Conservation (phyloP, 2,329 filamentous ascomycete genomes). For the Sporothrix brunneoviolacea region DNA sequence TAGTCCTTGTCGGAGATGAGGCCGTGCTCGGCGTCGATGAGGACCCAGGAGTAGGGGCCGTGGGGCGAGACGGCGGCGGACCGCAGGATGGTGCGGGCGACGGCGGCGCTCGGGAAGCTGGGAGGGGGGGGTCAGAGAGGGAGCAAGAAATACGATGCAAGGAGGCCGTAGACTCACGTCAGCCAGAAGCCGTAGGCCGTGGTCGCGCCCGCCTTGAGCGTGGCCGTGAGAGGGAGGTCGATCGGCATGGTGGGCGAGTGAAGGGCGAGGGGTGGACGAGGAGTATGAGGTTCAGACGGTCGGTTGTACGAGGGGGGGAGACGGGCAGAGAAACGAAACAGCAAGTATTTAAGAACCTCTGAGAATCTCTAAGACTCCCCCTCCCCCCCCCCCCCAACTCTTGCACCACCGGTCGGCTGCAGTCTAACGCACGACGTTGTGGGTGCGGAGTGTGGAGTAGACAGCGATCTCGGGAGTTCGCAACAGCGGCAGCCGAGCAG, state of each 20-base stretch:
- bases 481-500: constrained; percentile 11
- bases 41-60: constrained; percentile 25
- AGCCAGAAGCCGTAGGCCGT: constrained; percentile 19
- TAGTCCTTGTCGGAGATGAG: constrained; percentile 31
- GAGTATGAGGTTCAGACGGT: not conserved
- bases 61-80: constrained; percentile 10
- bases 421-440: too few species aligned
- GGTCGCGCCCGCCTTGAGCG: not conserved
- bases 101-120: constrained; percentile 15
- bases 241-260: constrained; percentile 9
- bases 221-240: constrained; percentile 2
- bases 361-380: not conserved
- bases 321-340: too few species aligned
- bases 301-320: too few species aligned
- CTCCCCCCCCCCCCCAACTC: constrained; percentile 1
- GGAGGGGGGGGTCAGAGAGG: not conserved
- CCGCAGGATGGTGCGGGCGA: constrained; percentile 19
- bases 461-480: constrained; percentile 13
- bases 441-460: too few species aligned
- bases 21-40: constrained; percentile 34
- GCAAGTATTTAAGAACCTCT: not conserved
- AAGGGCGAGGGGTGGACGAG: not conserved
- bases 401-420: constrained; percentile 8
- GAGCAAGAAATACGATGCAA: not conserved
- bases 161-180: constrained; percentile 11